phyloP scores from a whole-genome alignment of 1,284 basidiomycete genomes.

The Leccinum angustisporum region DNA sequence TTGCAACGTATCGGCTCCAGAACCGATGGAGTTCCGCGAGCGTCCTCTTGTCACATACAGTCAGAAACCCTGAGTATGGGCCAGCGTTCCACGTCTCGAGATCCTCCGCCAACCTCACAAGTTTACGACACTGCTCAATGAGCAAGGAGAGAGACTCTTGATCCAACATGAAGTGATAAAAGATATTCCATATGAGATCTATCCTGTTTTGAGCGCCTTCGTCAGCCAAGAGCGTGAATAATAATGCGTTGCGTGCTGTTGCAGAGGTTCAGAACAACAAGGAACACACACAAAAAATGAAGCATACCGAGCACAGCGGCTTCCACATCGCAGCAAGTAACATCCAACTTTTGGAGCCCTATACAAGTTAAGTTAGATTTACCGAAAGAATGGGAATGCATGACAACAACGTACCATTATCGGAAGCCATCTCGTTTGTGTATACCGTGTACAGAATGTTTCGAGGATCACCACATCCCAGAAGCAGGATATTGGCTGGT shows the following conservation, averaged over 20 bases:
- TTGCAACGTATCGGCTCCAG: conserved; percentile 42
- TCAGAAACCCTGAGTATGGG: conserved; percentile 40
- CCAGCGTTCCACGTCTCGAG: conserved; percentile 44
- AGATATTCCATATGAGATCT: conserved; percentile 51
- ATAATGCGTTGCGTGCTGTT: conserved; percentile 42
- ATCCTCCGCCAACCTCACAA: conserved; percentile 38
- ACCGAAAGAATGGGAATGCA: neutral
- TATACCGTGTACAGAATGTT: conserved; percentile 52
- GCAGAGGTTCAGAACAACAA: neutral
- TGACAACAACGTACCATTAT: conserved; percentile 1
- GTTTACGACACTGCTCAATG: conserved; percentile 44
- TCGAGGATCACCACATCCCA: conserved; percentile 60
- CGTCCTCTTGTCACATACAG: conserved; percentile 39
- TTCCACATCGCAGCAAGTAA: conserved; percentile 63
- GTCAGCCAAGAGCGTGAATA: conserved; percentile 40
- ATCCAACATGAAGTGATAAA: conserved; percentile 56
- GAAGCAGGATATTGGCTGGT: conserved; percentile 45
- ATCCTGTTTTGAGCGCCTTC: conserved; percentile 15
- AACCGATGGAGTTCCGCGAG: conserved; percentile 41
- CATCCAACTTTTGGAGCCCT: conserved; percentile 42
- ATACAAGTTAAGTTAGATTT: conserved; percentile 30
- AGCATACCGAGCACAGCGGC: conserved; percentile 51
- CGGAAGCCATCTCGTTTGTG: conserved; percentile 2
- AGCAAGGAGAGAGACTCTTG: conserved; percentile 38
- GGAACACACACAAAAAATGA: neutral